phyloP scores from a whole-genome alignment of 352 stramenopile genomes.

The Thalassiosira oceanica region DNA sequence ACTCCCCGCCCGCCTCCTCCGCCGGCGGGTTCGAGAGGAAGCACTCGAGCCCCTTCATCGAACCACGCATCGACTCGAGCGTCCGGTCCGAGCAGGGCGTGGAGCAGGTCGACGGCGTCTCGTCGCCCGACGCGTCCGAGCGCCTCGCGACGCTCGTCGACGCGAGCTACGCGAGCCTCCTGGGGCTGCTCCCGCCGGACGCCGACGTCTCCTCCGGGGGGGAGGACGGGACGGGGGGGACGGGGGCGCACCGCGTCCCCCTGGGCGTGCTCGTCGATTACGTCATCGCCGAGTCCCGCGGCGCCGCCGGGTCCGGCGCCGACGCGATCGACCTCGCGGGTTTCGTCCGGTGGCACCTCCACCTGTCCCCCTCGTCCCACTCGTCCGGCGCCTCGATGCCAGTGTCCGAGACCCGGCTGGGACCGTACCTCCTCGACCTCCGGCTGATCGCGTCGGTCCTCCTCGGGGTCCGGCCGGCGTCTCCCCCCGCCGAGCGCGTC shows the following conservation, averaged over 20 bases:
- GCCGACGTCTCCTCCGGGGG: slow-evolving; percentile 32
- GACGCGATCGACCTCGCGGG: slow-evolving; percentile 34
- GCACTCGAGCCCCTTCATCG: too few relatives aligned
- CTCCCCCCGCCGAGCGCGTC: slow-evolving; percentile 51
- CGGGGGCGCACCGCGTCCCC: slow-evolving; percentile 18
- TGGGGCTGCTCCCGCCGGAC: slow-evolving; percentile 50
- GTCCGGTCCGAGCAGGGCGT: slow-evolving; percentile 11
- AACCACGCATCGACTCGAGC: slow-evolving; percentile 13
- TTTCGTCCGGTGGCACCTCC: slow-evolving; percentile 48
- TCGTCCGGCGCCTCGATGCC: slow-evolving; percentile 14
- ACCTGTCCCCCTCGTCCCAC: slow-evolving; percentile 7
- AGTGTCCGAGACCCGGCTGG: slow-evolving; percentile 42
- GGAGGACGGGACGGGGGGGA: slow-evolving; percentile 6
- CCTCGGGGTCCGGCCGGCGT: slow-evolving; percentile 67
- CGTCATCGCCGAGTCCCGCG: slow-evolving; percentile 39
- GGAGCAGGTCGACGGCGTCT: slow-evolving; percentile 17
- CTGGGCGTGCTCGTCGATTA: slow-evolving; percentile 57
- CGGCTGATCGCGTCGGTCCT: slow-evolving; percentile 69
- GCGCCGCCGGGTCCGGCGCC: not conserved
- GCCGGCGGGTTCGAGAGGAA: slow-evolving; percentile 5
- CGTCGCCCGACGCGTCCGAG: slow-evolving; percentile 8
- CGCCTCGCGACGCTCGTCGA: slow-evolving; percentile 43
- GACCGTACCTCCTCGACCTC: slow-evolving; percentile 65
- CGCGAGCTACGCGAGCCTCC: slow-evolving; percentile 41
- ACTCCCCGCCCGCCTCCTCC: slow-evolving; percentile 28